phyloP scores from a whole-genome alignment of 768 basidiomycete genomes.

The Trametes sanguinea region DNA sequence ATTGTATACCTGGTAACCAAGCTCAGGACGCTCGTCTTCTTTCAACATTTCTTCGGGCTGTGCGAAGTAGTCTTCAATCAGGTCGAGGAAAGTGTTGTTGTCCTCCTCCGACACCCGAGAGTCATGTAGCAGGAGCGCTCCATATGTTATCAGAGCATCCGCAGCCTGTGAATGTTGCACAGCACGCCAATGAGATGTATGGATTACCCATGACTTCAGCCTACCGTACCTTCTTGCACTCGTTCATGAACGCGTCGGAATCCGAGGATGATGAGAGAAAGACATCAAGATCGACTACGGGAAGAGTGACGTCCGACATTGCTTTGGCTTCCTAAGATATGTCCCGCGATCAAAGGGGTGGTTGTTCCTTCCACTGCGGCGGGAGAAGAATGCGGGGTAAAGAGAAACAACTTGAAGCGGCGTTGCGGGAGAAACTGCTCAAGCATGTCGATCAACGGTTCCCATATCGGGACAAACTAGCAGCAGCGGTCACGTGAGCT shows the following conservation, averaged over 20 bases:
- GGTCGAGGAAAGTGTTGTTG: slow-evolving; percentile 81
- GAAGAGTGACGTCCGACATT: slow-evolving; percentile 54
- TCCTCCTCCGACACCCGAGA: slow-evolving; percentile 81
- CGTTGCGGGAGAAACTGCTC: not conserved
- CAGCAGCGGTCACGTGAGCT: slow-evolving; percentile 8
- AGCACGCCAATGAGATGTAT: no score
- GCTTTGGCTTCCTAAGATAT: not conserved
- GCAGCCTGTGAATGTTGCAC: slow-evolving; percentile 57
- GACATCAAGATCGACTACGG: slow-evolving; percentile 76
- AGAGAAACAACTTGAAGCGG: not conserved
- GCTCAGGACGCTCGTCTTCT: slow-evolving; percentile 81
- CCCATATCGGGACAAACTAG: slow-evolving; percentile 6
- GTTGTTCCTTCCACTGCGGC: no score
- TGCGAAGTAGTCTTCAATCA: slow-evolving; percentile 92
- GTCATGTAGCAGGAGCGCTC: slow-evolving; percentile 85
- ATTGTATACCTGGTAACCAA: slow-evolving; percentile 81
- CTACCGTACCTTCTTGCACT: slow-evolving; percentile 61
- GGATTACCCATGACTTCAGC: not conserved
- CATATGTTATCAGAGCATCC: slow-evolving; percentile 77
- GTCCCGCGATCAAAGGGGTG: no score
- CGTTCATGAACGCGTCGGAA: slow-evolving; percentile 52
- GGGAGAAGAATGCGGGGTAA: not conserved
- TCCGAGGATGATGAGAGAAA: slow-evolving; percentile 51
- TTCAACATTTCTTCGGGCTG: slow-evolving; percentile 63
- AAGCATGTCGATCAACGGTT: not conserved